These are phyloP conservation scores for Umbilicaria muhlenbergii DNA, from an alignment of 495 filamentous ascomycete genomes.

Conservation along the genomic window DNA sequence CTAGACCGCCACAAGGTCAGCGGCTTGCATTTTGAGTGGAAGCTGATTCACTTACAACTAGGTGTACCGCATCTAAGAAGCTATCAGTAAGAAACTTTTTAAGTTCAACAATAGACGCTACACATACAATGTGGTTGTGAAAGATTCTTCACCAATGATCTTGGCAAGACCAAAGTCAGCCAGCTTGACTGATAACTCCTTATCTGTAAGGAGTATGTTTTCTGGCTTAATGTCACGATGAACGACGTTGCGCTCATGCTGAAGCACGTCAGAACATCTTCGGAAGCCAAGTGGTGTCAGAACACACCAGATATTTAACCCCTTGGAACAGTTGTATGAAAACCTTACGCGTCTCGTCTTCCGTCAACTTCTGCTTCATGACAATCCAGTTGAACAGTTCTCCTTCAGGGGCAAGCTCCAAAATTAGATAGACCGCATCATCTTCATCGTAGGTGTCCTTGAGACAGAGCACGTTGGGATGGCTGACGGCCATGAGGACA, in stretches of 20 bases:
- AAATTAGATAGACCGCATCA: conserved; percentile 78
- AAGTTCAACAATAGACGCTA: neutral
- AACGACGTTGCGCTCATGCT: conserved; percentile 97
- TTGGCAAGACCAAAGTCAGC: conserved; percentile 97
- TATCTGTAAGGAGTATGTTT: conserved; percentile 83
- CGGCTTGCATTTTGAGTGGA: too few species aligned
- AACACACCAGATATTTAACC: conserved; percentile 76
- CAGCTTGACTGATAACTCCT: conserved; percentile 73
- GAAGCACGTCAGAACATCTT: conserved; percentile 20
- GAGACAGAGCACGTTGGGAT: conserved; percentile 86
- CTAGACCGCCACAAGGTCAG: conserved; percentile 17
- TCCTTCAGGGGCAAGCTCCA: conserved; percentile 83
- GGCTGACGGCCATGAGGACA: conserved; percentile 87
- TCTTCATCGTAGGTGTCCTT: conserved; percentile 91
- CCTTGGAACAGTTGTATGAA: conserved; percentile 89
- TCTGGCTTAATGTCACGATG: conserved; percentile 99
- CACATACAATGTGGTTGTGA: conserved; percentile 78
- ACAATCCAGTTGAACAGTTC: conserved; percentile 94
- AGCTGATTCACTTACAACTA: conserved; percentile 41
- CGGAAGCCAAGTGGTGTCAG: neutral
- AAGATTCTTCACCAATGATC: conserved; percentile 96
- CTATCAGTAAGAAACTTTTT: neutral
- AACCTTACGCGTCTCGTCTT: conserved; percentile 68
- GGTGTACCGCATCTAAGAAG: conserved; percentile 68
- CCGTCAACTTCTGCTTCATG: conserved; percentile 70